Percentiles rank a stretch among this genome's conserved stretches.
These are phyloP conservation scores for Fusarium napiforme DNA, from an alignment of 2,329 filamentous ascomycete species.

Conservation along the genomic window DNA sequence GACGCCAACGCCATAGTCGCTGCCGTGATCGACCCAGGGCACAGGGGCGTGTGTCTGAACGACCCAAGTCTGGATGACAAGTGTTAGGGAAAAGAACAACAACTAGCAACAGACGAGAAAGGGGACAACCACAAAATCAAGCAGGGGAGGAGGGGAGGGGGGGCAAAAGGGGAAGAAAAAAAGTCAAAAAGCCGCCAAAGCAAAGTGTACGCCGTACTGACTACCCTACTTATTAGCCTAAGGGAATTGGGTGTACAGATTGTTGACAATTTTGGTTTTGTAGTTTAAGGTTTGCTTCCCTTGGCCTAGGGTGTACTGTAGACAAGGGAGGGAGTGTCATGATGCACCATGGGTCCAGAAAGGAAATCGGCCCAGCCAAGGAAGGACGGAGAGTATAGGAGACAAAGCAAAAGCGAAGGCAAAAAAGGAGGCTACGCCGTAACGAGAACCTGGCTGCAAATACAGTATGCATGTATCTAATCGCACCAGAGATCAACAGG, in stretches of 20 bases:
- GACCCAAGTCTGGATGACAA: conserved; percentile 20
- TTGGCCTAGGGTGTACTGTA: conserved; percentile 17
- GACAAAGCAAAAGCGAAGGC: conserved; percentile 5
- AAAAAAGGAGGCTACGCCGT: conserved; percentile 30
- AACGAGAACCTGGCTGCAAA: conserved; percentile 15
- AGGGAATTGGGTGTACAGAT: conserved; percentile 19
- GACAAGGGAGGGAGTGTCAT: conserved; percentile 28
- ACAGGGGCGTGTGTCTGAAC: conserved; percentile 18
- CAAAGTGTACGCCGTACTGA: conserved; percentile 16
- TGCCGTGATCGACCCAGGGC: conserved; percentile 26
- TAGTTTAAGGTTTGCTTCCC: conserved; percentile 33
- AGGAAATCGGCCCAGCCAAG: conserved; percentile 26
- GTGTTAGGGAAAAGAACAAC: not conserved
- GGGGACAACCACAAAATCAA: conserved; percentile 13
- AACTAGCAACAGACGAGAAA: conserved; percentile 11
- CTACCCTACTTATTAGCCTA: conserved; percentile 19
- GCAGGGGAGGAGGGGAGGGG: conserved; percentile 13
- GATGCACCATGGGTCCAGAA: conserved; percentile 21
- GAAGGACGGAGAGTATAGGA: not conserved
- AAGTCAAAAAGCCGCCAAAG: conserved; percentile 20
- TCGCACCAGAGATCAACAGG: conserved; percentile 38
- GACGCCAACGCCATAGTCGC: conserved; percentile 23
- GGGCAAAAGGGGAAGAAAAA: not conserved
- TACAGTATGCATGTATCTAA: conserved; percentile 24
- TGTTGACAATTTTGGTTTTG: conserved; percentile 28